Conservation (phyloP, 1,284 basidiomycete species). For the Apiotrichum mycotoxinovorans region DNA sequence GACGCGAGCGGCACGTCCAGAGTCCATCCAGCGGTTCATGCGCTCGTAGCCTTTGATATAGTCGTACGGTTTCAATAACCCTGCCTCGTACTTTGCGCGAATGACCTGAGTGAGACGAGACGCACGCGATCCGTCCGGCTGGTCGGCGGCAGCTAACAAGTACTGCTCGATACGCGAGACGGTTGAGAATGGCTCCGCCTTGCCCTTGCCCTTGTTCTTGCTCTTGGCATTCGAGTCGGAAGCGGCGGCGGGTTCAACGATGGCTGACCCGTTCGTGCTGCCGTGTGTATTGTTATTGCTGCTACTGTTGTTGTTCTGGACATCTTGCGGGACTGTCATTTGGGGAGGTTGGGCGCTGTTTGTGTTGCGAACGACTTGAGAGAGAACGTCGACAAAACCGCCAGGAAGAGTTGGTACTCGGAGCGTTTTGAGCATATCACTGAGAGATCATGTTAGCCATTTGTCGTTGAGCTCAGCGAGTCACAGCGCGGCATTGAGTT, state of each 20-base stretch:
- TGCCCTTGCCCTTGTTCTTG: constrained; percentile 19
- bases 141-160: constrained; percentile 90
- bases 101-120: constrained; percentile 89
- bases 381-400: constrained; percentile 42
- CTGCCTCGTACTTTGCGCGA: constrained; percentile 94
- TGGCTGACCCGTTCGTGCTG: not conserved
- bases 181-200: constrained; percentile 19
- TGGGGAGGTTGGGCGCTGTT: not conserved
- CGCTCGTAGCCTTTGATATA: constrained; percentile 91
- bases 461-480: not conserved
- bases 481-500: not conserved
- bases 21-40: constrained; percentile 88
- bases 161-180: constrained; percentile 55
- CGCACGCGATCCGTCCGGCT: constrained; percentile 83
- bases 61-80: constrained; percentile 89
- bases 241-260: not conserved
- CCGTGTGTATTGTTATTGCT: not conserved
- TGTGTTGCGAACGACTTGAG: constrained; percentile 21
- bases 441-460: constrained; percentile 7
- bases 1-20: constrained; percentile 54
- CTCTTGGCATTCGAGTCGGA: not conserved
- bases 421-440: constrained; percentile 46
- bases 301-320: not conserved
- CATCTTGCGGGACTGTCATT: not conserved
- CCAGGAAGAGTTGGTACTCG: constrained; percentile 45